phyloP scores from a whole-genome alignment of 1,139 yeast species.

The Candida neerlandica region DNA sequence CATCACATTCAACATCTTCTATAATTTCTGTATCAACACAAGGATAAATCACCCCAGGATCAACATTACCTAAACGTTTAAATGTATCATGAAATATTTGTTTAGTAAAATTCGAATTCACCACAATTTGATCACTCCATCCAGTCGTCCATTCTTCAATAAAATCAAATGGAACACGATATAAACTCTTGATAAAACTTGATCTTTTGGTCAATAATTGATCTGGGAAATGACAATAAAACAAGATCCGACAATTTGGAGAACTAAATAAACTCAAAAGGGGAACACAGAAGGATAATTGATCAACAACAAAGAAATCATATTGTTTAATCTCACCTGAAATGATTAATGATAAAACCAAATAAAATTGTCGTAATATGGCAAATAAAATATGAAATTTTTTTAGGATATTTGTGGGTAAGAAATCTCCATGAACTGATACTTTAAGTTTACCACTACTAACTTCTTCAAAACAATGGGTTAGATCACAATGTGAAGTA shows the following conservation, averaged over 20 bases:
- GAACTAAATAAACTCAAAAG: conserved; percentile 55
- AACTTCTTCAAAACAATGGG: conserved; percentile 91
- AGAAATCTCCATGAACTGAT: conserved; percentile 74
- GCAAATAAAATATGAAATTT: conserved; percentile 82
- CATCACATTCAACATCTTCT: conserved; percentile 23
- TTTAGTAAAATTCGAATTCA: conserved; percentile 84
- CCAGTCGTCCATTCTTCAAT: conserved; percentile 82
- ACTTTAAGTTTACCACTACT: conserved; percentile 58
- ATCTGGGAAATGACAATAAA: conserved; percentile 97
- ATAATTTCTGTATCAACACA: conserved; percentile 60
- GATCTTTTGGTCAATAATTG: conserved; percentile 68
- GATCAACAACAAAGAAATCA: conserved; percentile 85
- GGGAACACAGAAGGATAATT: conserved; percentile 84
- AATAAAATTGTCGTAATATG: conserved; percentile 74
- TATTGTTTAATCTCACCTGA: conserved; percentile 50
- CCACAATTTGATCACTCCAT: conserved; percentile 76
- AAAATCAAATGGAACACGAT: conserved; percentile 79
- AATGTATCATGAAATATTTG: conserved; percentile 70
- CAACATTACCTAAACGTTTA: conserved; percentile 33
- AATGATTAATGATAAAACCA: conserved; percentile 53
- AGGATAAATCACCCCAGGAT: conserved; percentile 83
- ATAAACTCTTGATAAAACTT: conserved; percentile 58
- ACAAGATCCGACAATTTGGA: conserved; percentile 53
- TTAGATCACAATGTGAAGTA: conserved; percentile 86
- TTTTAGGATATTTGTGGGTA: conserved; percentile 72